A percentile compares a stretch with the other conserved stretches of the same genome.
phyloP scores from a whole-genome alignment of 805 yeast genomes.

The Saturnispora saitoi region DNA sequence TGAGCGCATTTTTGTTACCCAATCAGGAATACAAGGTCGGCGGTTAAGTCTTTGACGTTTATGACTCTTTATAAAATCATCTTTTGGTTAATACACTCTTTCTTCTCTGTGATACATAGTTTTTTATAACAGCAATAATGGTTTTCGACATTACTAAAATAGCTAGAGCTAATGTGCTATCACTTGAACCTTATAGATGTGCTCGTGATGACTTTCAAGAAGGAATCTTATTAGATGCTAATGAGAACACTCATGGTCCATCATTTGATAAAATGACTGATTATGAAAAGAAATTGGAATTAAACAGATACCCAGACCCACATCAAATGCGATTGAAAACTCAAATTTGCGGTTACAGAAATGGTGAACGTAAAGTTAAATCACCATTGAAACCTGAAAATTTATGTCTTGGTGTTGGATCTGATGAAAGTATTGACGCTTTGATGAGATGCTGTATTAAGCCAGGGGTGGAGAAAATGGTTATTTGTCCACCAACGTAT shows the following conservation, averaged over 20 bases:
- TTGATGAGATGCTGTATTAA: conserved; percentile 73
- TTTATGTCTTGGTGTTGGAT: conserved; percentile 90
- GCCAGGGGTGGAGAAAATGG: conserved; percentile 76
- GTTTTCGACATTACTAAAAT: conserved; percentile 46
- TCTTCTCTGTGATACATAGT: background rate
- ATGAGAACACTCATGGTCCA: conserved; percentile 93
- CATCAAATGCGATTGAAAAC: conserved; percentile 75
- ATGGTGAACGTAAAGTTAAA: conserved; percentile 30
- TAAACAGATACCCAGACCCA: conserved; percentile 95
- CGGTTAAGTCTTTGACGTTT: background rate
- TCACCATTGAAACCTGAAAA: conserved; percentile 42
- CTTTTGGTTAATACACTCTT: background rate
- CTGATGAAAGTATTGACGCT: conserved; percentile 92
- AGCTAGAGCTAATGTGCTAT: conserved; percentile 77
- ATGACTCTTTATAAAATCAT: background rate
- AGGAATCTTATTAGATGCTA: conserved; percentile 88
- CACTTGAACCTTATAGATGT: conserved; percentile 86
- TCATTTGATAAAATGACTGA: conserved; percentile 40
- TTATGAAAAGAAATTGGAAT: conserved; percentile 43
- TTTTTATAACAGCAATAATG: conserved; percentile 20
- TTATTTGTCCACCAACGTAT: conserved; percentile 91
- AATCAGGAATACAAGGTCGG: background rate
- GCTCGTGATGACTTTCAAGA: conserved; percentile 92
- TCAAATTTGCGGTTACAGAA: conserved; percentile 65
- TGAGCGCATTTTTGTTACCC: background rate